Evolutionary conservation across 2,329 filamentous ascomycete species (phyloP), one percentile per base, ranked within the genome.

Genomic region (Drechslera avenae): DNA sequence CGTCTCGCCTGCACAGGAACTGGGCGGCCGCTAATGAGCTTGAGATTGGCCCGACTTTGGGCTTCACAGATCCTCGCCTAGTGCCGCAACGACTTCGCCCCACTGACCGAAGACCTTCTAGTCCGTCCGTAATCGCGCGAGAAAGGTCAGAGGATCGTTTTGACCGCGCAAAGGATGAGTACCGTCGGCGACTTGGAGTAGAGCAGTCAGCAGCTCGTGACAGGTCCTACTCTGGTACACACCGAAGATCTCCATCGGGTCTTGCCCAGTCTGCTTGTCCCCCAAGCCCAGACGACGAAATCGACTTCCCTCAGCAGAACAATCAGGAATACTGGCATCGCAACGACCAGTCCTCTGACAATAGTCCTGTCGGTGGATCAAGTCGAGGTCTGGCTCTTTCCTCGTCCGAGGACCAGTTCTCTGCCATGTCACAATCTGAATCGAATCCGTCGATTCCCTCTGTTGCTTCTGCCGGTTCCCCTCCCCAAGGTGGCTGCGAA

Each of bases 371-470:
- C 17, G 66, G 66, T 45, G 62, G 52, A 50, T 62, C 46, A 53
- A 62, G 63, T 48, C 54, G 63, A 42, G 62, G 62, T 16, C 36
- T 72, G 42, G 70, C 73, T 4, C 78, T 78, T 12, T 79, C 74
- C 59, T 79, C 78, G 4, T 80, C 78, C 4, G 78, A 80, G 33
- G 75, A 76, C 42, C 74, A 75, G 35, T 76, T 81, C 43, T 75
- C 74, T 10, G 76, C 76, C 31, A 77, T 79, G 52, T 80, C 79
- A 18, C 77, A 78, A 59, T 79, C 77, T 4, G 76, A 77, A 7
- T 80, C 78, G 8, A 78, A 80, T 48, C 78, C 78, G 9, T 81
- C 79, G 1, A 79, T 81, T 18, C 79, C 79, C 2, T 81, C 79
- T 7, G 74, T 78, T 13, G 73, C 75, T n/a, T 80, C 78, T 1